Percentiles rank a stretch among this genome's conserved stretches.
These are phyloP conservation scores for Pelargonium cotyledonis DNA, from an alignment of 441 rosid species.

Conservation along the genomic window DNA sequence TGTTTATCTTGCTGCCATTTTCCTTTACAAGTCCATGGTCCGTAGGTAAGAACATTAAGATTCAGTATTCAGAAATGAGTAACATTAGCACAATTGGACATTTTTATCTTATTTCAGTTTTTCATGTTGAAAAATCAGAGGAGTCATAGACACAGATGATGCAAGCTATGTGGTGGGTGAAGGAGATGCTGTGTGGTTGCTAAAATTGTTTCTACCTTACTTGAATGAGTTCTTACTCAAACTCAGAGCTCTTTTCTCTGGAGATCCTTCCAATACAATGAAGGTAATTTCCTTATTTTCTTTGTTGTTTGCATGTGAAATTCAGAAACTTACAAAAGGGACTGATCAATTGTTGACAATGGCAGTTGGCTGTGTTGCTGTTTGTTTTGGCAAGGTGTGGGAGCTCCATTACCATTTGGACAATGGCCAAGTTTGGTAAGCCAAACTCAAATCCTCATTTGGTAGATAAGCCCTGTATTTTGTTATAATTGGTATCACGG, in stretches of 20 bases:
- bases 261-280: constrained; percentile 90
- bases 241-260: constrained; percentile 74
- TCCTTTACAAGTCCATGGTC: constrained; percentile 57
- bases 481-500: background rate
- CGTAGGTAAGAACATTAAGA: constrained; percentile 39
- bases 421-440: constrained; percentile 69
- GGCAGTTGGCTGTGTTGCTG: constrained; percentile 83
- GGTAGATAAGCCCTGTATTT: too few relatives aligned
- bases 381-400: constrained; percentile 80
- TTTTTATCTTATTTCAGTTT: background rate
- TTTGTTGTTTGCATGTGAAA: background rate
- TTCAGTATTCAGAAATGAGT: background rate
- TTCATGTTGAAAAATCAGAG: constrained; percentile 29
- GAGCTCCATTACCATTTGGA: constrained; percentile 88
- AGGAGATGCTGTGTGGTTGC: constrained; percentile 68
- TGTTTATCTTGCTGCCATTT: constrained; percentile 58
- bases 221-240: constrained; percentile 70
- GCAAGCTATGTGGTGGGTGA: constrained; percentile 57
- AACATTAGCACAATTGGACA: background rate
- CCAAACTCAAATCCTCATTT: background rate
- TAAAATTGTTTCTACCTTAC: constrained; percentile 65
- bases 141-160: constrained; percentile 37
- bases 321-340: background rate
- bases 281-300: constrained; percentile 38
- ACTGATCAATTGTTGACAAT: constrained; percentile 23